These are phyloP conservation scores for Candida sanyiensis DNA, from an alignment of 805 yeast species.

Conservation along the genomic window DNA sequence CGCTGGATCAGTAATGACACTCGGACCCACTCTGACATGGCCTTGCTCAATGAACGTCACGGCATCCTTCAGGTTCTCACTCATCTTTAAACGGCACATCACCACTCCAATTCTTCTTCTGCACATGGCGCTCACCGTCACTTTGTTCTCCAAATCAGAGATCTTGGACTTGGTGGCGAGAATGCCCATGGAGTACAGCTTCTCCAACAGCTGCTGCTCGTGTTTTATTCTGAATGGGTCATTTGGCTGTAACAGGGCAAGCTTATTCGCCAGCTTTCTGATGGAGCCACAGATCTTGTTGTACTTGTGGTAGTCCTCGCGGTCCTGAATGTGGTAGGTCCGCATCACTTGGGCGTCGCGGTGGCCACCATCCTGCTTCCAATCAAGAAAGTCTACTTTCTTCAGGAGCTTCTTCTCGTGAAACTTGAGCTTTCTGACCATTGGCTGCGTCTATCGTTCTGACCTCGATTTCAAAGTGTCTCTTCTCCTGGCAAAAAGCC, in stretches of 20 bases:
- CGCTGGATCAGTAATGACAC: conserved; percentile 93
- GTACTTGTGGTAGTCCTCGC: conserved; percentile 94
- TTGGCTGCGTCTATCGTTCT: conserved; percentile 22
- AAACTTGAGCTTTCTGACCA: conserved; percentile 86
- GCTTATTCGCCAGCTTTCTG: conserved; percentile 77
- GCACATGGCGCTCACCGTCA: conserved; percentile 89
- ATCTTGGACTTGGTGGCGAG: conserved; percentile 84
- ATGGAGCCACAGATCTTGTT: conserved; percentile 90
- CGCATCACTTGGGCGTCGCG: conserved; percentile 96
- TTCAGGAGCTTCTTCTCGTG: conserved; percentile 93
- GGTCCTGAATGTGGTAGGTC: conserved; percentile 84
- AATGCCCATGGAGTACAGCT: conserved; percentile 83
- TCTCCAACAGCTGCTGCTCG: conserved; percentile 82
- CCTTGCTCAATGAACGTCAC: conserved; percentile 93
- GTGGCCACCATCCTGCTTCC: conserved; percentile 96
- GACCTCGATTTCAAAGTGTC: too few species aligned
- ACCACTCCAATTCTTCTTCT: conserved; percentile 90
- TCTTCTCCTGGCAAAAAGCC: too few species aligned
- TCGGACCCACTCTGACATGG: conserved; percentile 95
- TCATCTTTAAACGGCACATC: conserved; percentile 92
- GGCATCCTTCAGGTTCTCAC: conserved; percentile 83
- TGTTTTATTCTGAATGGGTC: conserved; percentile 87
- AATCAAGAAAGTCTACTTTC: conserved; percentile 93
- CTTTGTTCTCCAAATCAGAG: conserved; percentile 84
- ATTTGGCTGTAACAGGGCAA: conserved; percentile 77